A percentile compares a stretch with the other conserved stretches of the same genome.
These are phyloP conservation scores for Isoetes taiwanensis DNA, from an alignment of 75 land plant genomes.

Conservation along the genomic window DNA sequence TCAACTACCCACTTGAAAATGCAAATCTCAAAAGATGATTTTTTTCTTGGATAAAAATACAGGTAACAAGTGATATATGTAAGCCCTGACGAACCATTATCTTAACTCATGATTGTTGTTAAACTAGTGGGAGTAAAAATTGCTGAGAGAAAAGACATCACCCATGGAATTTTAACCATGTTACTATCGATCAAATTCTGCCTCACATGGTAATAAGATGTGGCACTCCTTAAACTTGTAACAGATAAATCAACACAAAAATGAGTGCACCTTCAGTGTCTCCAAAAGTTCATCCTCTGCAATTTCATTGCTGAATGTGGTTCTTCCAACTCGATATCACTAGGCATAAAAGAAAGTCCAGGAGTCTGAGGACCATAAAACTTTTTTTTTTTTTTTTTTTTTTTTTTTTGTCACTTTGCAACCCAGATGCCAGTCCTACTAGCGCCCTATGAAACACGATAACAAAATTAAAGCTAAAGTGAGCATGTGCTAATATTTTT, in stretches of 20 bases:
- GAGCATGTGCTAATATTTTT: no score
- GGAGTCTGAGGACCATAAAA: constrained; percentile 7
- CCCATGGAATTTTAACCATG: no score
- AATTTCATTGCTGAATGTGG: constrained; percentile 1
- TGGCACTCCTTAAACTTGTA: background rate
- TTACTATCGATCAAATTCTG: no score
- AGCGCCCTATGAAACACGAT: constrained; percentile 88
- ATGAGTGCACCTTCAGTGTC: constrained; percentile 44
- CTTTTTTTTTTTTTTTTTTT: constrained; percentile 47
- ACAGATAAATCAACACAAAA: no score
- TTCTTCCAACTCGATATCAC: constrained; percentile 3
- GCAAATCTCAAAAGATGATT: constrained; percentile 15
- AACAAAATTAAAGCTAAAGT: background rate
- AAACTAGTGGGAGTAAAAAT: background rate
- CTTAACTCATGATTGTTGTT: constrained; percentile 1
- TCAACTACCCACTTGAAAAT: background rate
- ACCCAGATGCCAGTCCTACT: constrained; percentile 97
- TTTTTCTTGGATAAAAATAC: background rate
- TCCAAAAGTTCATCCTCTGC: constrained; percentile 57
- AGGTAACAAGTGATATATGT: background rate
- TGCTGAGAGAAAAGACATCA: background rate
- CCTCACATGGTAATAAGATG: background rate
- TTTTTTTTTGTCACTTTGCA: constrained; percentile 76
- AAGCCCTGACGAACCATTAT: constrained; percentile 13
- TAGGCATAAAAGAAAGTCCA: constrained; percentile 20